Evolutionary conservation across 2,329 filamentous ascomycete species (phyloP), one percentile per base, ranked within the genome.

Genomic region (Neonectria coccinea): DNA sequence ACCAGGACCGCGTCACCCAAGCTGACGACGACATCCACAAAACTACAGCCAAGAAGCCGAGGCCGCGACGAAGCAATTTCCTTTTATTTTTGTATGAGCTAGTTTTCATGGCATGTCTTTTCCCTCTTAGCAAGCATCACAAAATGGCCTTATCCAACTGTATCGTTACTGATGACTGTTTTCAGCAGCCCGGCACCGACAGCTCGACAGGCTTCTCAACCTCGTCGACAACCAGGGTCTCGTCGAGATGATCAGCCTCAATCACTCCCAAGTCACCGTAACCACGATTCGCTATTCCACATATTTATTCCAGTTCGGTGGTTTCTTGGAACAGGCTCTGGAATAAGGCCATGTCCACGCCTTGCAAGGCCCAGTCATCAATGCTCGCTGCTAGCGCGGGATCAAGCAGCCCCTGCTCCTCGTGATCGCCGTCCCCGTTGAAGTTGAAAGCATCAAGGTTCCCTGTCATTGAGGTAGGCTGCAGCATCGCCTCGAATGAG

Each of bases 1-100:
- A 6, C 22, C 29, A 47, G 22, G 60, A 63, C 60, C 60, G 60
- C 60, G 60, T 58, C 60, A 63, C 58, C 60, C 16, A 54, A 31
- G 54, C 60, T 63, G 48, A 63, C 60, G 31, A 52, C 59, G 27
- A 22, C 22, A 3, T 39, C 31, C 45, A 20, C 39, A 48, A 51
- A 51, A 51, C 6, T 12, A 18, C 8, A 20, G 18, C 47, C 10
- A 33, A 9, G 22, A 51, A 33, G 47, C 10, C 27, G 27, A 33
- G 47, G 47, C n/a, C 47, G 18, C n/a, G 29, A 51, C 47, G n/a
- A 33, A 20, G 16, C n/a, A 51, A 51, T 51, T 51, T 51, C 29
- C 10, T 33, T 20, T 51, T 4, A 20, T 12, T 31, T 16, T 31
- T 5, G 16, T 9, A 31, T 31, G 33, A 16, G 27, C 5, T 33